Conservation (phyloP, 192 early-diverging fungal genomes). For the Glomus cerebriforme region DNA sequence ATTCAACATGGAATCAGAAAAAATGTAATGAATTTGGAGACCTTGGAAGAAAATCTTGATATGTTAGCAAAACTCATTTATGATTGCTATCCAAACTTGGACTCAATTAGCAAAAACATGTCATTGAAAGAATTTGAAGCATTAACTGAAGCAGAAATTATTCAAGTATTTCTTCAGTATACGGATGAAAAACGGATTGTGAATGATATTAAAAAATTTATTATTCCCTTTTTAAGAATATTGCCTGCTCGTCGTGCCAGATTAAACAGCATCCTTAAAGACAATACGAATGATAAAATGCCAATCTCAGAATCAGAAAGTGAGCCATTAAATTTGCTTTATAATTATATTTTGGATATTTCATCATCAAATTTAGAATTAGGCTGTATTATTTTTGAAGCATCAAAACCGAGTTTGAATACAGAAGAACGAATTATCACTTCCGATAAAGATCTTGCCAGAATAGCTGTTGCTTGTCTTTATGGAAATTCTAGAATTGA, state of each 20-base stretch:
- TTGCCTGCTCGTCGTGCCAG: slow-evolving; percentile 38
- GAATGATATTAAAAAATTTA: slow-evolving; percentile 48
- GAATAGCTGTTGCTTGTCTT: slow-evolving; percentile 49
- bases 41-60: slow-evolving; percentile 55
- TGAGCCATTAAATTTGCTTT: slow-evolving; percentile 44
- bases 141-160: slow-evolving; percentile 44
- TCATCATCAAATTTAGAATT: slow-evolving; percentile 45
- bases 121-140: slow-evolving; percentile 42
- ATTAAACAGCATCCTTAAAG: slow-evolving; percentile 9
- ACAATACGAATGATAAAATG: slow-evolving; percentile 30
- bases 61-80: slow-evolving; percentile 63
- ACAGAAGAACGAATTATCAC: slow-evolving; percentile 54
- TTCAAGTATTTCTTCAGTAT: slow-evolving; percentile 38
- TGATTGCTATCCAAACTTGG: slow-evolving; percentile 48
- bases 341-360: slow-evolving; percentile 47
- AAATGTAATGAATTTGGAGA: slow-evolving; percentile 53
- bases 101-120: slow-evolving; percentile 30
- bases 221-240: slow-evolving; percentile 49
- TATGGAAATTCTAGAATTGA: slow-evolving; percentile 49
- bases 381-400: slow-evolving; percentile 50
- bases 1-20: slow-evolving; percentile 53
- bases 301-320: background rate
- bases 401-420: slow-evolving; percentile 49
- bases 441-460: slow-evolving; percentile 52
- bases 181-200: slow-evolving; percentile 48